phyloP scores from a whole-genome alignment of 257 asterid species.

The Linderniella brevidens region DNA sequence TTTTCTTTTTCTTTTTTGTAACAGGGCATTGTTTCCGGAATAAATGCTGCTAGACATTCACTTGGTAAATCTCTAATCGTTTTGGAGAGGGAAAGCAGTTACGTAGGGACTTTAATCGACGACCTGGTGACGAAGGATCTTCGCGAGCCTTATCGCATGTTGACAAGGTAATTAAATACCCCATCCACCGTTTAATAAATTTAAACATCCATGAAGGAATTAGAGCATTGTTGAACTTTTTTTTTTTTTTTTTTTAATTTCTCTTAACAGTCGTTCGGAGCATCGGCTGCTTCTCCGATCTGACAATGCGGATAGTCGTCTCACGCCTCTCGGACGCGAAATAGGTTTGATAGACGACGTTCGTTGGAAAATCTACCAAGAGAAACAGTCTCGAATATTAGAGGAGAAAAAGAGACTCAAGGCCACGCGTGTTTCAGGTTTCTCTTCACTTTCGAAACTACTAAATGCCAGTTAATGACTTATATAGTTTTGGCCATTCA shows the following conservation, averaged over 20 bases:
- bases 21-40: slow-evolving; percentile 91
- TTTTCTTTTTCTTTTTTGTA: slow-evolving; percentile 10
- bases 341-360: slow-evolving; percentile 74
- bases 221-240: too few species aligned
- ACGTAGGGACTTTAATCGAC: slow-evolving; percentile 87
- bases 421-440: slow-evolving; percentile 65
- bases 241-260: too few species aligned
- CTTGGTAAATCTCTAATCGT: slow-evolving; percentile 68
- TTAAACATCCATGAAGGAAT: too few species aligned
- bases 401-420: slow-evolving; percentile 83
- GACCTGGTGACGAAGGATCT: slow-evolving; percentile 97
- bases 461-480: too few species aligned
- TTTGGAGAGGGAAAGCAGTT: slow-evolving; percentile 97
- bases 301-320: slow-evolving; percentile 97
- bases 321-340: slow-evolving; percentile 87
- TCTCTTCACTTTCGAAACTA: slow-evolving; percentile 1
- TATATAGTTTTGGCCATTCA: not conserved
- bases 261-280: slow-evolving; percentile 67
- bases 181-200: not conserved
- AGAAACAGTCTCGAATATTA: slow-evolving; percentile 61
- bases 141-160: slow-evolving; percentile 96
- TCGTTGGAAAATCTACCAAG: slow-evolving; percentile 69
- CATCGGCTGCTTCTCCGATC: slow-evolving; percentile 86
- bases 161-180: slow-evolving; percentile 43
- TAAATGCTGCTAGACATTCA: slow-evolving; percentile 90